A percentile compares a stretch with the other conserved stretches of the same genome.
These are phyloP conservation scores for Mycena haematopus DNA, from an alignment of 768 basidiomycete species.

Conservation along the genomic window DNA sequence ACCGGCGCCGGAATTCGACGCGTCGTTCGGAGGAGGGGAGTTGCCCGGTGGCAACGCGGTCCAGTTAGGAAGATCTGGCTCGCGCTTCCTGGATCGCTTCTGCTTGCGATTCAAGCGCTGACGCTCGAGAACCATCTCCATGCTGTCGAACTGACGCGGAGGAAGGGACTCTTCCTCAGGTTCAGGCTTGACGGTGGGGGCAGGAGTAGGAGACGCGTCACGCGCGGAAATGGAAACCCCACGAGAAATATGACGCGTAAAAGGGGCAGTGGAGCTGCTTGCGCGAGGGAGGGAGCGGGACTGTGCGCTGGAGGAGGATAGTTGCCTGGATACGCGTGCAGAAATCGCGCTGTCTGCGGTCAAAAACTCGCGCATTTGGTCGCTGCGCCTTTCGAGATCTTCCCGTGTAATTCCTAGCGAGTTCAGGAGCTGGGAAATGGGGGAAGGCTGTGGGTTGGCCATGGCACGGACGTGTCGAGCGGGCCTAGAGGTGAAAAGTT, in stretches of 20 bases:
- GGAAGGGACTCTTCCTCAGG: constrained; percentile 56
- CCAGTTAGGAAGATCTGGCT: constrained; percentile 38
- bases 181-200: constrained; percentile 68
- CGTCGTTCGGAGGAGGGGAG: constrained; percentile 60
- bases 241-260: constrained; percentile 52
- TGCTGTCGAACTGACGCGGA: constrained; percentile 68
- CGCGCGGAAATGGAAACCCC: constrained; percentile 56
- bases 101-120: constrained; percentile 65
- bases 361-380: constrained; percentile 83
- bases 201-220: constrained; percentile 56
- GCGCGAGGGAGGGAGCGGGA: constrained; percentile 44
- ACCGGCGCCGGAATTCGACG: constrained; percentile 48
- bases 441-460: constrained; percentile 57
- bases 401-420: constrained; percentile 80
- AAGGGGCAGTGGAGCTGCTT: constrained; percentile 41
- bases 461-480: constrained; percentile 35
- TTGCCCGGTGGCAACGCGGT: constrained; percentile 43
- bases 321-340: constrained; percentile 51
- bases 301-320: constrained; percentile 44
- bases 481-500: constrained; percentile 10
- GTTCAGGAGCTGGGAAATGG: constrained; percentile 74
- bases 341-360: constrained; percentile 56
- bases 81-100: constrained; percentile 56
- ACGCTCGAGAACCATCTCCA: constrained; percentile 80
- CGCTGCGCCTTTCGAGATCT: constrained; percentile 72